Evolutionary conservation across 75 land plant genomes (phyloP).

Genomic region (Pinus tabuliformis): DNA sequence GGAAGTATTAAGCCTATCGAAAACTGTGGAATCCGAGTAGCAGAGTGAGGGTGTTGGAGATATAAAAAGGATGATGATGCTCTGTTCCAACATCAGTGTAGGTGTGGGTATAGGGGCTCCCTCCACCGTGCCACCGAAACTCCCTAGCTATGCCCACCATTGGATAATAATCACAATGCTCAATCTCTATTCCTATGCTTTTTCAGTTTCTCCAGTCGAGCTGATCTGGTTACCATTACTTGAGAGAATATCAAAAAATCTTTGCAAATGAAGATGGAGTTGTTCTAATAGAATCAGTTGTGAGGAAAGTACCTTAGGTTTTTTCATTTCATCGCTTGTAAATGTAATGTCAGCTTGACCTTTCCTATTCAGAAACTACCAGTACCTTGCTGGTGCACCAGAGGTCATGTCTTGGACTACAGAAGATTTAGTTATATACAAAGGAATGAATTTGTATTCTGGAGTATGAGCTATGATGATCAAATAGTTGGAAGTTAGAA

Average conservation of each 20-base stretch:
- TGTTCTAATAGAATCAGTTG: conserved; percentile 92
- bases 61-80: too few relatives aligned
- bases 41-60: conserved; percentile 84
- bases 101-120: too few relatives aligned
- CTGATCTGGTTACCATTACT: too few relatives aligned
- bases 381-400: conserved; percentile 94
- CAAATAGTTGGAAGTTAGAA: conserved; percentile 76
- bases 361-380: conserved; percentile 89
- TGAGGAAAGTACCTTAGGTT: conserved; percentile 87
- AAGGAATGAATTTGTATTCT: conserved; percentile 41
- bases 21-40: conserved; percentile 69
- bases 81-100: too few relatives aligned
- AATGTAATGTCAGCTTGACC: conserved; percentile 95
- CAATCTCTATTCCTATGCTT: too few relatives aligned
- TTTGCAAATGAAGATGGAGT: conserved; percentile 91
- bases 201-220: too few relatives aligned
- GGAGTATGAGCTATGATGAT: not conserved
- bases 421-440: conserved; percentile 66
- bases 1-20: conserved; percentile 49
- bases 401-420: conserved; percentile 61
- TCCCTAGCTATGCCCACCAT: too few relatives aligned
- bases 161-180: too few relatives aligned
- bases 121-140: too few relatives aligned
- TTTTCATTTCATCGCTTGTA: conserved; percentile 88
- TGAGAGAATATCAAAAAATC: too few relatives aligned